Evolutionary conservation across 108 stramenopile species (phyloP).

Genomic region (Fistulifera pelliculosa): DNA sequence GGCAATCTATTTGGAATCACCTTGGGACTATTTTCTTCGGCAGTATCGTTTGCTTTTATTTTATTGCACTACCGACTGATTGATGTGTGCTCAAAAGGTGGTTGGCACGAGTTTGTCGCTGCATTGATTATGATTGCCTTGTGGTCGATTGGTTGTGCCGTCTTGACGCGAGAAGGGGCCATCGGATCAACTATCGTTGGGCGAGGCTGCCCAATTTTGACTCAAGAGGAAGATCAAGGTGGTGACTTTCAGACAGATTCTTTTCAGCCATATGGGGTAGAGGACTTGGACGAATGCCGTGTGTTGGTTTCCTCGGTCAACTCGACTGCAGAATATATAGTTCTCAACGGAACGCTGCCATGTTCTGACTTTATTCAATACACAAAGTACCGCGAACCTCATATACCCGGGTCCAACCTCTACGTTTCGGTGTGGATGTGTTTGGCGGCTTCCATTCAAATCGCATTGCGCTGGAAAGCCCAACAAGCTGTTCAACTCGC

Average conservation of each 20-base stretch:
- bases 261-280: too few relatives aligned
- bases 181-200: slow-evolving; percentile 24
- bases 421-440: slow-evolving; percentile 45
- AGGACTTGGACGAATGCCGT: neutral
- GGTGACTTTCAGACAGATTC: too few relatives aligned
- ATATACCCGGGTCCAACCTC: slow-evolving; percentile 54
- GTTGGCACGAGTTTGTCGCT: slow-evolving; percentile 30
- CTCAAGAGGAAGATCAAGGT: neutral
- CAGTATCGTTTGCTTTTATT: slow-evolving; percentile 38
- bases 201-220: neutral
- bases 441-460: slow-evolving; percentile 32
- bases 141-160: slow-evolving; percentile 27
- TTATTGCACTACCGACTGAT: slow-evolving; percentile 61
- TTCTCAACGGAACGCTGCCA: slow-evolving; percentile 4
- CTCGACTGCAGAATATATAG: neutral
- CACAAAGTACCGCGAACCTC: neutral
- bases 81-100: slow-evolving; percentile 28
- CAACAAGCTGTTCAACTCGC: slow-evolving; percentile 67
- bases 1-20: slow-evolving; percentile 21
- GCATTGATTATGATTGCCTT: slow-evolving; percentile 20
- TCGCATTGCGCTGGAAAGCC: slow-evolving; percentile 62
- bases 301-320: neutral
- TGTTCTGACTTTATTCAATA: slow-evolving; percentile 4
- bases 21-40: slow-evolving; percentile 25
- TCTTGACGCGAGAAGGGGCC: slow-evolving; percentile 33